A percentile compares a stretch with the other conserved stretches of the same genome.
phyloP scores from a whole-genome alignment of 2,329 filamentous ascomycete species.

The Neobulgaria alba region DNA sequence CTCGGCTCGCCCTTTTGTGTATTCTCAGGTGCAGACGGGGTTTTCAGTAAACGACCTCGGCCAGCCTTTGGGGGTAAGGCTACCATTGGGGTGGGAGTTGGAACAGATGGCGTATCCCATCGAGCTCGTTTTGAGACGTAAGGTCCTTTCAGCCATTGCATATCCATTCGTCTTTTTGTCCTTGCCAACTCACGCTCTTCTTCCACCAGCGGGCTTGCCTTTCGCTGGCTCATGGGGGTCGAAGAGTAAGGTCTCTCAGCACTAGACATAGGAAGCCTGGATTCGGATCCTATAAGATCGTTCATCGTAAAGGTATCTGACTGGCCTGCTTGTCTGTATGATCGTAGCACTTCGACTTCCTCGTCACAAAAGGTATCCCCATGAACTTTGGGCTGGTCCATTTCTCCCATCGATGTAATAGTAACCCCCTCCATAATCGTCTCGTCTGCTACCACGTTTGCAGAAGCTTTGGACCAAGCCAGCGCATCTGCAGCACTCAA shows the following conservation, averaged over 20 bases:
- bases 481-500: constrained; percentile 17
- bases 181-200: background rate
- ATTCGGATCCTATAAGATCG: background rate
- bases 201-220: background rate
- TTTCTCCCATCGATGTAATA: constrained; percentile 6
- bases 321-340: no score
- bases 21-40: no score
- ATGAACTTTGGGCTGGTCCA: background rate
- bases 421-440: constrained; percentile 1
- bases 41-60: no score
- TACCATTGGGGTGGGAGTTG: constrained; percentile 24
- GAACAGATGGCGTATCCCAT: constrained; percentile 19
- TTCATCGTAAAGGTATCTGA: background rate
- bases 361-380: constrained; percentile 1
- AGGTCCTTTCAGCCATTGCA: constrained; percentile 26
- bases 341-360: background rate
- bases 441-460: constrained; percentile 10
- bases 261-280: background rate
- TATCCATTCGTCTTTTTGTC: constrained; percentile 16
- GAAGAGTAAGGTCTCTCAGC: no score
- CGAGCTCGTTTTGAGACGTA: constrained; percentile 24
- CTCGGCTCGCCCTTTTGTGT: no score
- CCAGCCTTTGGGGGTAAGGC: background rate
- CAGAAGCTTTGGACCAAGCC: constrained; percentile 15
- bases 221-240: background rate